Conservation (phyloP, 352 stramenopile genomes). For the Pythium oligandrum region DNA sequence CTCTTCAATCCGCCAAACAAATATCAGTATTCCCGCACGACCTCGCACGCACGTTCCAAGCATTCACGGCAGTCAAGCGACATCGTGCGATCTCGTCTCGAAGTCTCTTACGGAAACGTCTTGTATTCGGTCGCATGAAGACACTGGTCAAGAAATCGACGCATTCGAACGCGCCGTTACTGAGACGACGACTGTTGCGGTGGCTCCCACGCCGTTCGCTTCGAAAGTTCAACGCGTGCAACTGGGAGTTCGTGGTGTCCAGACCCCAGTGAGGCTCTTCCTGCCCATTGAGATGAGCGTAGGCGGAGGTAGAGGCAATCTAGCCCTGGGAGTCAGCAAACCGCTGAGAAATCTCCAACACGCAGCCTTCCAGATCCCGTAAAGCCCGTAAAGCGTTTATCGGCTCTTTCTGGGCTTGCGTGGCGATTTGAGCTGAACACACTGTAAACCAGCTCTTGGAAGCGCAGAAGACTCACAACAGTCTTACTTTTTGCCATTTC, state of each 20-base stretch:
- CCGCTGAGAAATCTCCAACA: constrained; percentile 8
- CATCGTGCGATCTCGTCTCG: constrained; percentile 22
- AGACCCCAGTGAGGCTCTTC: neutral
- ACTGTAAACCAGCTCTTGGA: constrained; percentile 22
- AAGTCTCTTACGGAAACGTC: constrained; percentile 32
- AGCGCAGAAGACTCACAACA: constrained; percentile 17
- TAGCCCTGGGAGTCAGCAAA: constrained; percentile 10
- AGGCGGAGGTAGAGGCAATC: constrained; percentile 4
- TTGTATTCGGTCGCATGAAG: constrained; percentile 41
- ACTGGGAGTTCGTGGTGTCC: constrained; percentile 21
- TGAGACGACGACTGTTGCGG: too few relatives aligned
- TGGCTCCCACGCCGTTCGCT: too few relatives aligned
- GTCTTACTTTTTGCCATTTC: too few relatives aligned
- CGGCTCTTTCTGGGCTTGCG: too few relatives aligned
- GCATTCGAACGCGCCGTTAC: too few relatives aligned
- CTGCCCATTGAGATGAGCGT: constrained; percentile 9
- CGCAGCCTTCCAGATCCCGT: constrained; percentile 5
- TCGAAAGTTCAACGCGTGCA: too few relatives aligned
- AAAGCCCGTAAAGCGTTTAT: too few relatives aligned
- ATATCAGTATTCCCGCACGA: too few relatives aligned
- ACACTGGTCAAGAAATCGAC: neutral
- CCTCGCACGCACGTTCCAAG: constrained; percentile 30
- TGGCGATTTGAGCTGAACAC: too few relatives aligned
- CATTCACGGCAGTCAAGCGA: constrained; percentile 41
- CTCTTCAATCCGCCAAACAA: too few relatives aligned